Evolutionary conservation across 495 filamentous ascomycete genomes (phyloP).

Genomic region (Podospora pseudoanserina): DNA sequence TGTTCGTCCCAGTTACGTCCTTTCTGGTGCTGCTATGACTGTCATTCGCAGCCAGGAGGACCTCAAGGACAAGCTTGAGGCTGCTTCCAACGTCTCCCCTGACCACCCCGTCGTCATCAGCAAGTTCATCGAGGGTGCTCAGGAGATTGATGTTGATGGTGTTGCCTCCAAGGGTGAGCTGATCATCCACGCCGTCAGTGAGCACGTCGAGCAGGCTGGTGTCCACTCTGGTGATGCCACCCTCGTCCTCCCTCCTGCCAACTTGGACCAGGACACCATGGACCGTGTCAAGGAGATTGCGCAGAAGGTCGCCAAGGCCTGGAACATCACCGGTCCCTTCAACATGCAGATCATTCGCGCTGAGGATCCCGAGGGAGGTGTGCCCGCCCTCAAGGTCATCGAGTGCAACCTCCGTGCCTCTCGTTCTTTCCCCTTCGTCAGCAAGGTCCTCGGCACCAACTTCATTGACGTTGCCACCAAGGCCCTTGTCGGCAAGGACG

Average conservation of each 20-base stretch:
- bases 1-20: constrained; percentile 93
- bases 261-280: constrained; percentile 70
- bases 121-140: constrained; percentile 96
- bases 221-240: constrained; percentile 98
- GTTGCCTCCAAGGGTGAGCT: constrained; percentile 83
- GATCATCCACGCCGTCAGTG: constrained; percentile 89
- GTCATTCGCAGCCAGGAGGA: constrained; percentile 93
- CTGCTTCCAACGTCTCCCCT: constrained; percentile 86
- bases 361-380: constrained; percentile 62
- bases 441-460: constrained; percentile 94
- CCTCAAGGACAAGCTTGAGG: constrained; percentile 83
- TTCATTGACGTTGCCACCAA: constrained; percentile 97
- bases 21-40: constrained; percentile 98
- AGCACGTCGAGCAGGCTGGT: constrained; percentile 96
- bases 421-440: constrained; percentile 95
- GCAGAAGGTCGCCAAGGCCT: constrained; percentile 92
- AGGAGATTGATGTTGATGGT: constrained; percentile 97
- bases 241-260: constrained; percentile 83
- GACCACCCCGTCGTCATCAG: constrained; percentile 99
- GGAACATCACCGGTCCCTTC: constrained; percentile 95
- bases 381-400: constrained; percentile 85
- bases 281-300: constrained; percentile 90
- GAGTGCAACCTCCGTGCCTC: constrained; percentile 98
- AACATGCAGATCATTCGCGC: constrained; percentile 99
- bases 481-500: constrained; percentile 80